Evolutionary conservation across 768 basidiomycete species (phyloP).

Genomic region (Udeniomyces megalosporus): DNA sequence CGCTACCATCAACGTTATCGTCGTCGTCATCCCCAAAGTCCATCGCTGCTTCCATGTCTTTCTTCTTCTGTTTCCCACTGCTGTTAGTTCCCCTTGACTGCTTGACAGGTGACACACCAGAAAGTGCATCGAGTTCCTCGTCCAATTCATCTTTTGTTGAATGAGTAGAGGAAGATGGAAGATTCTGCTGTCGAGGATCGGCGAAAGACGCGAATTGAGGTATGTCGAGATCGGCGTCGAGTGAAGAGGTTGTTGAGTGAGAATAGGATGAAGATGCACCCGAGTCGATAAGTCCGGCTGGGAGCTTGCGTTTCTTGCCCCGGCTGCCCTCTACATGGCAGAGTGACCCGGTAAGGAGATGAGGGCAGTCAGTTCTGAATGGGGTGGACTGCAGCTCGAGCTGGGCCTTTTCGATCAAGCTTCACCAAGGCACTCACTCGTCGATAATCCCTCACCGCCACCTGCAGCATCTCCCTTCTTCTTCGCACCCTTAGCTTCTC

Average conservation of each 20-base stretch:
- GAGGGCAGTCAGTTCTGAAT: not conserved
- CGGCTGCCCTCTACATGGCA: not conserved
- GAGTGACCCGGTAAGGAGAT: not conserved
- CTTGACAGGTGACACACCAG: not conserved
- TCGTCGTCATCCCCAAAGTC: too few relatives aligned
- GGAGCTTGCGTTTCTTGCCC: not conserved
- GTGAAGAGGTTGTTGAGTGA: not conserved
- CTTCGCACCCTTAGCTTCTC: not conserved
- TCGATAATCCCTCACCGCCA: not conserved
- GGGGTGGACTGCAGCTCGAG: too few relatives aligned
- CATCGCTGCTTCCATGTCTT: too few relatives aligned
- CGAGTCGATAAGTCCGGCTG: not conserved
- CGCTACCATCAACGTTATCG: too few relatives aligned
- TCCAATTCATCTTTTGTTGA: not conserved
- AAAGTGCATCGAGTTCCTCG: not conserved
- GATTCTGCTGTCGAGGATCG: not conserved
- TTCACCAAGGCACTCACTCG: not conserved
- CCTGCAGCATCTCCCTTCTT: slow-evolving; percentile 37
- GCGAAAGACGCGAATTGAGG: not conserved
- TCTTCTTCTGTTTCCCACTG: not conserved
- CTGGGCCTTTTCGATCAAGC: too few relatives aligned
- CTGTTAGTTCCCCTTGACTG: not conserved
- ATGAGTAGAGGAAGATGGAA: not conserved
- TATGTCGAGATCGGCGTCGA: not conserved
- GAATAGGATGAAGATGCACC: too few relatives aligned